A percentile compares a stretch with the other conserved stretches of the same genome.
phyloP scores from a whole-genome alignment of 2,329 filamentous ascomycete genomes.

The Penicillium nordicum region DNA sequence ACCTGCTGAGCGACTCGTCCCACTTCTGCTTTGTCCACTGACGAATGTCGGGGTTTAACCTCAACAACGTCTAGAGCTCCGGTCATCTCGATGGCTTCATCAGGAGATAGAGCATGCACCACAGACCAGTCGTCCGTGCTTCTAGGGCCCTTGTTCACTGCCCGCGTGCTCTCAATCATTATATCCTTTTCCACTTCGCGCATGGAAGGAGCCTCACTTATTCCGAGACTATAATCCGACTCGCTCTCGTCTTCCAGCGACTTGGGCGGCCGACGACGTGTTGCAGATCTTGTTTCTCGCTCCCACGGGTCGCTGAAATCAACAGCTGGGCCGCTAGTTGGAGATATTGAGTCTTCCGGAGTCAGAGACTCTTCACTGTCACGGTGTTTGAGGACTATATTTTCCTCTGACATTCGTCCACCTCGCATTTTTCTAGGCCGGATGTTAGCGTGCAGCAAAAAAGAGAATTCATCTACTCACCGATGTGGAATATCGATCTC shows the following conservation, averaged over 20 bases:
- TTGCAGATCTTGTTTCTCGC: background rate
- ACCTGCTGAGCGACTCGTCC: constrained; percentile 46
- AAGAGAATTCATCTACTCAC: constrained; percentile 33
- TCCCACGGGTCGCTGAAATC: constrained; percentile 20
- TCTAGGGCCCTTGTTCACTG: constrained; percentile 45
- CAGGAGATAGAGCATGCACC: constrained; percentile 64
- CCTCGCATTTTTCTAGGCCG: constrained; percentile 22
- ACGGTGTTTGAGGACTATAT: constrained; percentile 35
- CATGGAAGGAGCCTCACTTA: constrained; percentile 1
- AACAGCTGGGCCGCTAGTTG: constrained; percentile 29
- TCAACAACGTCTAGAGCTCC: constrained; percentile 21
- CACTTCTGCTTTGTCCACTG: constrained; percentile 59
- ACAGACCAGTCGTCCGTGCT: constrained; percentile 77
- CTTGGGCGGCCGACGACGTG: constrained; percentile 1
- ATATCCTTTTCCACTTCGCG: constrained; percentile 6
- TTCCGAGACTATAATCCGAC: background rate
- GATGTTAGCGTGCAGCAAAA: background rate
- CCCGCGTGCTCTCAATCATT: background rate
- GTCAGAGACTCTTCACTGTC: constrained; percentile 34
- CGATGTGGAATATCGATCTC: constrained; percentile 57
- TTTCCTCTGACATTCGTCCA: constrained; percentile 22
- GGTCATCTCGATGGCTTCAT: constrained; percentile 19
- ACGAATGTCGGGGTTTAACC: constrained; percentile 14
- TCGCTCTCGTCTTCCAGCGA: constrained; percentile 5
- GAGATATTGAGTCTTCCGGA: constrained; percentile 30